These are phyloP conservation scores for Amanita muscaria DNA, from an alignment of 768 basidiomycete genomes.

Conservation along the genomic window DNA sequence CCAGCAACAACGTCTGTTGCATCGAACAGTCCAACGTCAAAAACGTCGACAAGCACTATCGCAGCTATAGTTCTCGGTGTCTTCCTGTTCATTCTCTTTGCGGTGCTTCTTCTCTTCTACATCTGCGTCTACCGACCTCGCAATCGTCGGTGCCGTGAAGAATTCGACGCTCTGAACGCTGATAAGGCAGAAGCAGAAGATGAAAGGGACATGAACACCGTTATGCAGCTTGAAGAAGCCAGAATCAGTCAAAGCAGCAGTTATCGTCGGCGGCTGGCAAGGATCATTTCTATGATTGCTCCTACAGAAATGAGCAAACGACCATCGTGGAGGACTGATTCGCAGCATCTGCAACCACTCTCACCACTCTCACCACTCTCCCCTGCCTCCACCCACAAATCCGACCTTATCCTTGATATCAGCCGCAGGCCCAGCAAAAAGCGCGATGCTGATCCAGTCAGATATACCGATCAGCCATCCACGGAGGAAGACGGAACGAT, in stretches of 20 bases:
- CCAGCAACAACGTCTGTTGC: slow-evolving; percentile 4
- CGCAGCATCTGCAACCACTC: no score
- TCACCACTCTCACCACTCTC: background rate
- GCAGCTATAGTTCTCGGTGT: slow-evolving; percentile 57
- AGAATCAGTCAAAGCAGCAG: slow-evolving; percentile 1
- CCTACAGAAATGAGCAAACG: background rate
- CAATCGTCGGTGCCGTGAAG: slow-evolving; percentile 18
- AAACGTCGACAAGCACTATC: slow-evolving; percentile 43
- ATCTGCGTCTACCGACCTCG: slow-evolving; percentile 42
- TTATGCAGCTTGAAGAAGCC: background rate
- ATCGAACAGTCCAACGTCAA: slow-evolving; percentile 9
- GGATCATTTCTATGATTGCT: background rate
- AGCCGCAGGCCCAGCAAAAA: no score
- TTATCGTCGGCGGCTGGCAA: background rate
- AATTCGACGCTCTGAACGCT: slow-evolving; percentile 6
- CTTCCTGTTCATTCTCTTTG: slow-evolving; percentile 40
- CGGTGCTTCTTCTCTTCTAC: slow-evolving; percentile 32
- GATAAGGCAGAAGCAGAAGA: background rate
- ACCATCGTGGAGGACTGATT: background rate
- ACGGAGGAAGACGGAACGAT: background rate
- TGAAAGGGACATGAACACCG: background rate
- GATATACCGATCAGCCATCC: no score
- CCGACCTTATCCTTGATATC: background rate
- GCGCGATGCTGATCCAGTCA: no score
- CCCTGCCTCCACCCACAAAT: background rate